phyloP scores from a whole-genome alignment of 2,329 filamentous ascomycete species.

The Thielaviopsis musarum region DNA sequence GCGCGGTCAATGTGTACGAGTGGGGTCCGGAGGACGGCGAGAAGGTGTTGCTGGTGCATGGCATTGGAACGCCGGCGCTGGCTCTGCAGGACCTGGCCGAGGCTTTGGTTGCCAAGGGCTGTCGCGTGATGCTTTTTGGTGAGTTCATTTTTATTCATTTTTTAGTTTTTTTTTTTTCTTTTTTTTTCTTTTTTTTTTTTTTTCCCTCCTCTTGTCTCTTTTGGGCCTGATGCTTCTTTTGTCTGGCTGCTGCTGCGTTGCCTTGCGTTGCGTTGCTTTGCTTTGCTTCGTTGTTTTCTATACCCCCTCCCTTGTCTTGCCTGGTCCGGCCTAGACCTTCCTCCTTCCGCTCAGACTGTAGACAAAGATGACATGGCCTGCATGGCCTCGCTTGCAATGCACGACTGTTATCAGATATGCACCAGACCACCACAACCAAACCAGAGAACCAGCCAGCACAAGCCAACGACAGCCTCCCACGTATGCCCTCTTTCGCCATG shows the following conservation, averaged over 20 bases:
- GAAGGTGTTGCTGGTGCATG: slow-evolving; percentile 62
- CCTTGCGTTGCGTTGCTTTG: too few species aligned
- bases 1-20: slow-evolving; percentile 58
- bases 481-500: background rate
- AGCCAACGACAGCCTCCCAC: too few species aligned
- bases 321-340: background rate
- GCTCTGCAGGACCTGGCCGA: slow-evolving; percentile 50
- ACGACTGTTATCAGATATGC: too few species aligned
- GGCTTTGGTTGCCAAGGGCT: slow-evolving; percentile 47
- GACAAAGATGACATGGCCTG: background rate
- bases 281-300: too few species aligned
- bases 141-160: too few species aligned
- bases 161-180: background rate
- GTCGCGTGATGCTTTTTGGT: slow-evolving; percentile 65
- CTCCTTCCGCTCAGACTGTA: background rate
- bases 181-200: too few species aligned
- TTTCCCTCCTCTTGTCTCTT: background rate
- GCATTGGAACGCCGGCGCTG: slow-evolving; percentile 64
- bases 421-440: too few species aligned
- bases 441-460: too few species aligned
- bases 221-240: too few species aligned
- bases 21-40: slow-evolving; percentile 57
- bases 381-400: too few species aligned
- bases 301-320: too few species aligned
- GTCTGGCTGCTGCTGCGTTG: too few species aligned